Evolutionary conservation across 345 rosid species (phyloP).

Genomic region (Corchorus capsularis): DNA sequence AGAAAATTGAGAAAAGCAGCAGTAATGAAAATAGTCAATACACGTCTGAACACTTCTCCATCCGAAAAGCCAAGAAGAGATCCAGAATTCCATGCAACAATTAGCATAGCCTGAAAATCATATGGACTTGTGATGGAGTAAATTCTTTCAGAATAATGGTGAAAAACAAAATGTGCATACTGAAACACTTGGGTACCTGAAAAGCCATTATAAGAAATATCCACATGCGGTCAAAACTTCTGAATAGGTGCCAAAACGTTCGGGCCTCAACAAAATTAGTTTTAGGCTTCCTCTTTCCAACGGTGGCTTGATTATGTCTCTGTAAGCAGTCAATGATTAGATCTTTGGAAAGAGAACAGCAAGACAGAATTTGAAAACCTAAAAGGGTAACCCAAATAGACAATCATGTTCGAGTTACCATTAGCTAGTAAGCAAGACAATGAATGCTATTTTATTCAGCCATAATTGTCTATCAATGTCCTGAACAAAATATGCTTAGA

Average conservation of each 20-base stretch:
- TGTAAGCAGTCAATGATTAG: conserved; percentile 33
- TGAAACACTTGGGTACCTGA: conserved; percentile 55
- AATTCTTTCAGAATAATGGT: conserved; percentile 19
- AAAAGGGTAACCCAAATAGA: background rate
- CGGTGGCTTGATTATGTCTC: conserved; percentile 51
- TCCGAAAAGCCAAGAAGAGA: conserved; percentile 65
- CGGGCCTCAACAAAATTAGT: conserved; percentile 98
- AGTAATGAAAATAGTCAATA: conserved; percentile 85
- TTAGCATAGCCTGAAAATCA: conserved; percentile 81
- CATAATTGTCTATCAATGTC: background rate
- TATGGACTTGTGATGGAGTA: conserved; percentile 19
- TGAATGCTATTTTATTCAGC: background rate
- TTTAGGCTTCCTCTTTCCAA: conserved; percentile 75
- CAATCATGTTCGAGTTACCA: background rate
- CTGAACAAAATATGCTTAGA: background rate
- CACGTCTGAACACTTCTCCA: conserved; percentile 57
- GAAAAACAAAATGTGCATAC: conserved; percentile 21
- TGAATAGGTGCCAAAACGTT: conserved; percentile 88
- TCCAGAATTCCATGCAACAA: conserved; percentile 81
- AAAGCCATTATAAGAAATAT: conserved; percentile 82
- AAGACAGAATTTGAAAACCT: background rate
- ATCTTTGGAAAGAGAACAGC: background rate
- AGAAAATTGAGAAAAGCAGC: conserved; percentile 83
- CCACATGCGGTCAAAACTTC: conserved; percentile 99
- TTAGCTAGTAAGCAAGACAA: background rate